These are phyloP conservation scores for Cladosporium velox DNA, from an alignment of 2,329 filamentous ascomycete species.

Conservation along the genomic window DNA sequence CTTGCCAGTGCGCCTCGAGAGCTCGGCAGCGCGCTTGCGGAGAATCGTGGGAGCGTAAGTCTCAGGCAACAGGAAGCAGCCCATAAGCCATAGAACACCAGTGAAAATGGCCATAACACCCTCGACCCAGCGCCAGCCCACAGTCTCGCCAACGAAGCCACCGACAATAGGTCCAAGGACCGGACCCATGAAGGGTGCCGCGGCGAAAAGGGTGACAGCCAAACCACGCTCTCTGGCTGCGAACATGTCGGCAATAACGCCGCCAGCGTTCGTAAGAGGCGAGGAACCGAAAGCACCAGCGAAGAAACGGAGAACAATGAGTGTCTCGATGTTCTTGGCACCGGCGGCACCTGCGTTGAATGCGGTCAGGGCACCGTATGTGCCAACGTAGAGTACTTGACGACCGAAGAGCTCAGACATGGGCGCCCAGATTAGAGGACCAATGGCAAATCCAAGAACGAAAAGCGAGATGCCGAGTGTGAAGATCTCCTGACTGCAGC, in stretches of 20 bases:
- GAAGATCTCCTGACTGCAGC: slow-evolving; percentile 54
- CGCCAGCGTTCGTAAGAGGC: slow-evolving; percentile 49
- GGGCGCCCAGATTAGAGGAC: slow-evolving; percentile 56
- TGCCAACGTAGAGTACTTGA: slow-evolving; percentile 41
- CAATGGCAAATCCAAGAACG: slow-evolving; percentile 63
- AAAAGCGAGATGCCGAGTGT: slow-evolving; percentile 66
- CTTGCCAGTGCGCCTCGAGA: slow-evolving; percentile 56
- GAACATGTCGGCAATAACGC: slow-evolving; percentile 52
- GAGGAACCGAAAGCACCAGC: slow-evolving; percentile 48
- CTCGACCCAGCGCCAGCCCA: slow-evolving; percentile 70
- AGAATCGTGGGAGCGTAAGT: slow-evolving; percentile 63
- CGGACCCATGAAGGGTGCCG: slow-evolving; percentile 68
- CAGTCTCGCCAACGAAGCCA: slow-evolving; percentile 64
- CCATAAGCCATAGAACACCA: slow-evolving; percentile 60
- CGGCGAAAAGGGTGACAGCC: slow-evolving; percentile 65
- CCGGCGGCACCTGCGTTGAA: slow-evolving; percentile 48
- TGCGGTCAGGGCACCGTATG: slow-evolving; percentile 41
- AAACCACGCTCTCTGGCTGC: slow-evolving; percentile 44
- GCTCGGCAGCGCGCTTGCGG: slow-evolving; percentile 52
- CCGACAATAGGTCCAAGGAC: slow-evolving; percentile 64
- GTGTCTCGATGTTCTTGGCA: slow-evolving; percentile 46
- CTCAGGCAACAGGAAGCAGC: slow-evolving; percentile 57
- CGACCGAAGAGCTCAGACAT: slow-evolving; percentile 62
- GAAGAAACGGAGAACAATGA: slow-evolving; percentile 50
- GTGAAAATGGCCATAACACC: slow-evolving; percentile 65